Evolutionary conservation across 1,284 basidiomycete species (phyloP).

Genomic region (Tilletiaria anomala): DNA sequence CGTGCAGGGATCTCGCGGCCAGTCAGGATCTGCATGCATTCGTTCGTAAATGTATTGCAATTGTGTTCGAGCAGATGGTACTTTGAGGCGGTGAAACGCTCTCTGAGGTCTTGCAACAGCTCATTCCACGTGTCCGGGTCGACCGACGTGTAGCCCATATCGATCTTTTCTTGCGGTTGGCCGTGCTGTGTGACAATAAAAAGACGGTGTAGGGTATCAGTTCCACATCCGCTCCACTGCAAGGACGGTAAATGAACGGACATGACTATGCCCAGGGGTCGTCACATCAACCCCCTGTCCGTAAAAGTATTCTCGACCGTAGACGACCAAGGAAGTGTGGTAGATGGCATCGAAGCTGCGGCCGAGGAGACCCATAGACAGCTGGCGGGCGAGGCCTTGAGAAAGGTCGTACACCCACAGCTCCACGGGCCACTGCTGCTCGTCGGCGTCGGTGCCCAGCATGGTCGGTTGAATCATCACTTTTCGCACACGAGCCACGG

Average conservation of each 20-base stretch:
- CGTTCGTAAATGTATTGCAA: conserved; percentile 57
- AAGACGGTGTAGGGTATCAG: neutral
- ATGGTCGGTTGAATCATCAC: no score
- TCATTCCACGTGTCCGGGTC: conserved; percentile 71
- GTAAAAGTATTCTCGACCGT: conserved; percentile 70
- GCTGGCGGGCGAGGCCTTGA: conserved; percentile 60
- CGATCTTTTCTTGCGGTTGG: conserved; percentile 55
- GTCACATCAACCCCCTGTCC: conserved; percentile 64
- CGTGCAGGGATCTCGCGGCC: conserved; percentile 27
- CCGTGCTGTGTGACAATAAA: conserved; percentile 48
- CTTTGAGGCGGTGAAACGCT: conserved; percentile 57
- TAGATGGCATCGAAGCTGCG: conserved; percentile 40
- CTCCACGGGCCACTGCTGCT: conserved; percentile 45
- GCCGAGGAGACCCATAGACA: conserved; percentile 65
- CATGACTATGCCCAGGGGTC: conserved; percentile 28
- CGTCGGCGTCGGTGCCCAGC: neutral
- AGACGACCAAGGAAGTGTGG: conserved; percentile 77
- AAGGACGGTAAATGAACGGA: conserved; percentile 2
- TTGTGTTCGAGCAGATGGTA: conserved; percentile 64
- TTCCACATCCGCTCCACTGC: conserved; percentile 3
- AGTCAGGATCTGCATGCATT: conserved; percentile 42
- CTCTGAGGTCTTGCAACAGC: conserved; percentile 57
- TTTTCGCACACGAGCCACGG: no score
- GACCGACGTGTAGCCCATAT: conserved; percentile 66
- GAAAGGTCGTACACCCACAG: conserved; percentile 84